A percentile compares a stretch with the other conserved stretches of the same genome.
These are phyloP conservation scores for Calonectria multiphialidica DNA, from an alignment of 2,329 filamentous ascomycete genomes.

Conservation along the genomic window DNA sequence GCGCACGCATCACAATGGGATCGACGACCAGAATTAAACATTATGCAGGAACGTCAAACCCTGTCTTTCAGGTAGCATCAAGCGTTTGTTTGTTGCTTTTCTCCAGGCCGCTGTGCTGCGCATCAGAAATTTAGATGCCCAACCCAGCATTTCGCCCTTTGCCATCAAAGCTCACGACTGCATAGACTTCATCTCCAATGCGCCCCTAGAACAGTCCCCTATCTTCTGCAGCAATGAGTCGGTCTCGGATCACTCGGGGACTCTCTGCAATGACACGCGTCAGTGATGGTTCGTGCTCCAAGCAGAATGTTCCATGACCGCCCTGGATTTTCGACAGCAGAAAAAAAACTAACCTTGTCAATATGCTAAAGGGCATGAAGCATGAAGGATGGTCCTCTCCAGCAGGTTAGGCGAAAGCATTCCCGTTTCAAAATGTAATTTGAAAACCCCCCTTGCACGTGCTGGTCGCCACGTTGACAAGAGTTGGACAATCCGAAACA, in stretches of 20 bases:
- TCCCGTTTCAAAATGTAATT: background rate
- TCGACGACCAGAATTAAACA: background rate
- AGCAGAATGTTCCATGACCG: background rate
- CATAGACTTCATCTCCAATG: background rate
- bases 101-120: background rate
- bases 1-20: background rate
- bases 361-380: background rate
- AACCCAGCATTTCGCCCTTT: background rate
- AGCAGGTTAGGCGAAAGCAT: background rate
- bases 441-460: background rate
- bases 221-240: background rate
- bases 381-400: background rate
- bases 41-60: background rate
- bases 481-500: background rate
- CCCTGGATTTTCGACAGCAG: background rate
- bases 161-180: background rate
- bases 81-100: background rate
- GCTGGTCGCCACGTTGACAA: background rate
- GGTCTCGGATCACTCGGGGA: background rate
- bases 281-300: background rate
- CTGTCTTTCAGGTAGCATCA: background rate
- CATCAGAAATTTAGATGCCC: background rate
- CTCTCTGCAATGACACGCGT: background rate
- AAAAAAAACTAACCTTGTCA: background rate
- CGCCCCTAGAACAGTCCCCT: too few relatives aligned